These are phyloP conservation scores for Paraconiothyrium sp. DNA, from an alignment of 2,329 filamentous ascomycete genomes.

Conservation along the genomic window DNA sequence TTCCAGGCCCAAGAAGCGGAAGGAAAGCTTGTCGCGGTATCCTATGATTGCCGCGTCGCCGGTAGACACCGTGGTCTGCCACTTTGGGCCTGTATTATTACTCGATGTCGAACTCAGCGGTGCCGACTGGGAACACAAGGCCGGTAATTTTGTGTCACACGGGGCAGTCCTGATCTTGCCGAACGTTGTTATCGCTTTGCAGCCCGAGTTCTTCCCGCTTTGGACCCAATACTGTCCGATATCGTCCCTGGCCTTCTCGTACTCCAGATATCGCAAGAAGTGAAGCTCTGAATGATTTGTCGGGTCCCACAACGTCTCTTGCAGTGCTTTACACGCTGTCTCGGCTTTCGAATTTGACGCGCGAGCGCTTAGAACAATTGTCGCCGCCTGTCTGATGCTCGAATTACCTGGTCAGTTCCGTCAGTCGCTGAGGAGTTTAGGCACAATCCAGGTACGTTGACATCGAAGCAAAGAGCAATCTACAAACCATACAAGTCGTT, in stretches of 20 bases:
- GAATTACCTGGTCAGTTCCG: constrained; percentile 25
- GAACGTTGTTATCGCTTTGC: constrained; percentile 31
- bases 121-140: constrained; percentile 38
- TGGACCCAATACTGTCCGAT: constrained; percentile 31
- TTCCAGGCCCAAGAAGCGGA: constrained; percentile 62
- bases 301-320: constrained; percentile 32
- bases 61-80: constrained; percentile 23
- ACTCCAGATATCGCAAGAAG: constrained; percentile 33
- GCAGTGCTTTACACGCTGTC: constrained; percentile 32
- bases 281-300: constrained; percentile 20
- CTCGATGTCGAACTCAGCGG: constrained; percentile 15
- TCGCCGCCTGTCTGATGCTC: constrained; percentile 31
- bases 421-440: not conserved
- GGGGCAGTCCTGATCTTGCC: constrained; percentile 26
- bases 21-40: constrained; percentile 58
- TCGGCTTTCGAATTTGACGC: constrained; percentile 21
- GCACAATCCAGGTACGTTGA: not conserved
- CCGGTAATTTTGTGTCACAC: constrained; percentile 33
- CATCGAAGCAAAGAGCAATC: not conserved
- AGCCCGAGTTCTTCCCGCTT: constrained; percentile 22
- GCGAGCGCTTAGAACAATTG: constrained; percentile 28
- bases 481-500: constrained; percentile 37
- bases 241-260: constrained; percentile 24
- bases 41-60: constrained; percentile 40
- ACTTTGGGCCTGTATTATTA: constrained; percentile 19